A percentile compares a stretch with the other conserved stretches of the same genome.
Conservation (phyloP, 225 moss, liverwort and hornwort species). For the Bryum argenteum region DNA sequence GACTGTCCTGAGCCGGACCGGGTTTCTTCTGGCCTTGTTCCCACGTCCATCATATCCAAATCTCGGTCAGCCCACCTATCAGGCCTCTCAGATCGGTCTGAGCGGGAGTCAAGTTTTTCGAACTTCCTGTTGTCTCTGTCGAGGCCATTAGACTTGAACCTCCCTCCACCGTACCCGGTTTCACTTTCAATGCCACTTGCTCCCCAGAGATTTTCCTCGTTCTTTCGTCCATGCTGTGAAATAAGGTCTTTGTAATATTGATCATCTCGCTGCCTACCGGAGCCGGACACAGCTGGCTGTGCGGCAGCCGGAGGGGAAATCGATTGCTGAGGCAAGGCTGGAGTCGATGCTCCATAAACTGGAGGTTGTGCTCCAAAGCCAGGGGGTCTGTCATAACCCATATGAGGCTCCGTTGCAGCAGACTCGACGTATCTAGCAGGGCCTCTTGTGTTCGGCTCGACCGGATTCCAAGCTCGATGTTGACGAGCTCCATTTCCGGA, state of each 20-base stretch:
- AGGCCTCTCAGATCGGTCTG: slow-evolving; percentile 48
- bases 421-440: slow-evolving; percentile 40
- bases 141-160: slow-evolving; percentile 36
- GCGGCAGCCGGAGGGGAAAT: slow-evolving; percentile 35
- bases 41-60: slow-evolving; percentile 50
- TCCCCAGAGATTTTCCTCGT: slow-evolving; percentile 58
- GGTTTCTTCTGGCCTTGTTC: slow-evolving; percentile 50
- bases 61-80: slow-evolving; percentile 69
- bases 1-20: slow-evolving; percentile 53
- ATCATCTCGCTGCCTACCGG: slow-evolving; percentile 65
- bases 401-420: slow-evolving; percentile 16
- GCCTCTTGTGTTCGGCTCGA: slow-evolving; percentile 38
- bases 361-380: slow-evolving; percentile 49
- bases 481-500: slow-evolving; percentile 43
- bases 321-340: slow-evolving; percentile 25
- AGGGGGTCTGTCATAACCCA: slow-evolving; percentile 51
- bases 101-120: slow-evolving; percentile 39
- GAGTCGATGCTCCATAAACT: slow-evolving; percentile 28
- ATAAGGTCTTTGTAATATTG: slow-evolving; percentile 91
- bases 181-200: slow-evolving; percentile 38
- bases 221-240: slow-evolving; percentile 81
- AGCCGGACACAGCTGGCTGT: slow-evolving; percentile 28
- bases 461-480: slow-evolving; percentile 44
- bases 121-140: slow-evolving; percentile 41
- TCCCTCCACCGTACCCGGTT: slow-evolving; percentile 36